Percentiles rank a stretch among this genome's conserved stretches.
Conservation (phyloP, 805 yeast species). For the Candida chauliodis region DNA sequence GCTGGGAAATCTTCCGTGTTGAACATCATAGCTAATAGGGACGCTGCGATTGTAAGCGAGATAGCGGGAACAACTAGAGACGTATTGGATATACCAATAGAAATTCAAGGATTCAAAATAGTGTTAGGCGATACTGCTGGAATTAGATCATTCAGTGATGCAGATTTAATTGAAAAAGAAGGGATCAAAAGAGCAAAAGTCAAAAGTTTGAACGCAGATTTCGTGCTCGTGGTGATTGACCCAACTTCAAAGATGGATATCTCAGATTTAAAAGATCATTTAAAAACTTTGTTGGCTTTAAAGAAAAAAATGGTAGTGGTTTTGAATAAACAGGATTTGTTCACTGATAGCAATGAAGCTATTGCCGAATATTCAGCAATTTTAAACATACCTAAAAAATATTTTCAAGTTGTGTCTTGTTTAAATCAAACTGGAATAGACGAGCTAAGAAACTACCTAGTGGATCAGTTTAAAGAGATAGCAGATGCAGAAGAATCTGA, state of each 20-base stretch:
- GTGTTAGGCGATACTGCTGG: constrained; percentile 94
- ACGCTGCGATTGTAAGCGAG: constrained; percentile 86
- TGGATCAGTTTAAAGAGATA: constrained; percentile 43
- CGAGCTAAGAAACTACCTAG: constrained; percentile 40
- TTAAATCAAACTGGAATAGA: constrained; percentile 52
- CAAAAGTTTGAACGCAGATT: constrained; percentile 58
- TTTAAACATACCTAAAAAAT: constrained; percentile 13
- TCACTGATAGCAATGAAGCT: constrained; percentile 17
- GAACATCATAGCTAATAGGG: constrained; percentile 70
- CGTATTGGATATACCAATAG: constrained; percentile 73
- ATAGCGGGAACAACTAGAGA: constrained; percentile 96
- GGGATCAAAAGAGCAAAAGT: constrained; percentile 78
- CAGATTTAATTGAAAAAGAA: constrained; percentile 65
- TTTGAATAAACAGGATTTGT: constrained; percentile 60
- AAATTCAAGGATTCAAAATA: constrained; percentile 80
- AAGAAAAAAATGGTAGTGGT: constrained; percentile 40
- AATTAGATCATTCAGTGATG: constrained; percentile 46
- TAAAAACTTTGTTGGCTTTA: constrained; percentile 14
- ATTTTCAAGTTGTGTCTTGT: constrained; percentile 55
- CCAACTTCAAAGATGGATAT: constrained; percentile 43
- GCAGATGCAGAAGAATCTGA: constrained; percentile 51
- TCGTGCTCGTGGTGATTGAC: constrained; percentile 54
- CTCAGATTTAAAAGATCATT: constrained; percentile 7
- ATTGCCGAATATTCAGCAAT: constrained; percentile 6
- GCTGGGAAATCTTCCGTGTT: constrained; percentile 92